Conservation (phyloP, 164 flowering plant species). For the Dillenia turbinata region DNA sequence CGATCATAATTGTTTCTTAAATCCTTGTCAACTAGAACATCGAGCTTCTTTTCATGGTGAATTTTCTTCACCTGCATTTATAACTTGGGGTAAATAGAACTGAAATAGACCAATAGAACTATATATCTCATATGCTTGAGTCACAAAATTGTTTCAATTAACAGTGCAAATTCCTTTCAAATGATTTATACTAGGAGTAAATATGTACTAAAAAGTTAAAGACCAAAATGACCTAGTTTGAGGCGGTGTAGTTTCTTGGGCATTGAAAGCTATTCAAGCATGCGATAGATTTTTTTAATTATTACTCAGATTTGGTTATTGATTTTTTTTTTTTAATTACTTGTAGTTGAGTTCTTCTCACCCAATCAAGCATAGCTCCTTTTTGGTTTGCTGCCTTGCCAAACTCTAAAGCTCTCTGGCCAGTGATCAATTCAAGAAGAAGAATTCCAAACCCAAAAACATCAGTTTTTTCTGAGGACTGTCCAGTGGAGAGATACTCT, state of each 20-base stretch:
- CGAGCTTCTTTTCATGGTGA: slow-evolving; percentile 78
- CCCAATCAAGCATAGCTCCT: slow-evolving; percentile 95
- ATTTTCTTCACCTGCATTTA: slow-evolving; percentile 65
- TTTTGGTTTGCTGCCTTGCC: slow-evolving; percentile 87
- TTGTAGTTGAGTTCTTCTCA: slow-evolving; percentile 15
- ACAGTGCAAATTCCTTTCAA: no score
- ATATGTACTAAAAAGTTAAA: no score
- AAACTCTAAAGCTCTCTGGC: slow-evolving; percentile 80
- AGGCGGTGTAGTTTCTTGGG: no score
- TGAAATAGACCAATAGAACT: no score
- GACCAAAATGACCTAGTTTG: no score
- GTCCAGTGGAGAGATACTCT: slow-evolving; percentile 91
- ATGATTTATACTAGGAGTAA: no score
- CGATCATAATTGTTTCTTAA: slow-evolving; percentile 54
- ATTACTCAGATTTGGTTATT: no score
- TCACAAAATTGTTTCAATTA: no score
- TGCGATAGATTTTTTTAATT: no score
- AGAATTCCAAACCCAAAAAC: slow-evolving; percentile 94
- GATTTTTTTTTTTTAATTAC: background rate
- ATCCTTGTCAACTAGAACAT: slow-evolving; percentile 77
- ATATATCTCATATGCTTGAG: no score
- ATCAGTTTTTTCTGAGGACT: slow-evolving; percentile 93
- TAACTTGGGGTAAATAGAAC: background rate
- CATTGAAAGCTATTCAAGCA: no score
- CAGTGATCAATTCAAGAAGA: slow-evolving; percentile 85